These are phyloP conservation scores for Steccherinum ochraceum DNA, from an alignment of 768 basidiomycete genomes.

Conservation along the genomic window DNA sequence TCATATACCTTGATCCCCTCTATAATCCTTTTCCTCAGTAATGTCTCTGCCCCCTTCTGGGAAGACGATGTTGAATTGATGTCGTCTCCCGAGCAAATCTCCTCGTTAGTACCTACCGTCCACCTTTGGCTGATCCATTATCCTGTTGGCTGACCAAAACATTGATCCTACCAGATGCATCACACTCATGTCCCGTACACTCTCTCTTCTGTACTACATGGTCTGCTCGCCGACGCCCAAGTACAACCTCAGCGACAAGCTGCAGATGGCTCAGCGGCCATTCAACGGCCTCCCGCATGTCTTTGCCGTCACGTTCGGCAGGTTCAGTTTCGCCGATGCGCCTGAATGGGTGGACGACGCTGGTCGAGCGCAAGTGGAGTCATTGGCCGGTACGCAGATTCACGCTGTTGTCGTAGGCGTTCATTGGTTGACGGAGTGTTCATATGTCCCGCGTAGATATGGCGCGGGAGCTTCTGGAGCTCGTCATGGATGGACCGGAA, in stretches of 20 bases:
- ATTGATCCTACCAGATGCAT: no score
- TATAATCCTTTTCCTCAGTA: slow-evolving; percentile 47
- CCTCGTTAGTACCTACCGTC: background rate
- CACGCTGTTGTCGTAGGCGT: background rate
- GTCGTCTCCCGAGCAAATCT: slow-evolving; percentile 24
- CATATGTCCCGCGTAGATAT: slow-evolving; percentile 13
- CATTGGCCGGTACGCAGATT: slow-evolving; percentile 15
- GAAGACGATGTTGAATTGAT: slow-evolving; percentile 49
- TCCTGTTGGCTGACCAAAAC: no score
- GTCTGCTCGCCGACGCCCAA: slow-evolving; percentile 41
- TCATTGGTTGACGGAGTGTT: background rate
- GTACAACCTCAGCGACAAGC: slow-evolving; percentile 49
- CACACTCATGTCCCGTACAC: slow-evolving; percentile 45
- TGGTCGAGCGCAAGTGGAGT: slow-evolving; percentile 17
- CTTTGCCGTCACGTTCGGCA: slow-evolving; percentile 72
- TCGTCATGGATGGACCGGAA: slow-evolving; percentile 24
- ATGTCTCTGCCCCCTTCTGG: slow-evolving; percentile 55
- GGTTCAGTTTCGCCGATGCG: slow-evolving; percentile 56
- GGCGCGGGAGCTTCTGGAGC: slow-evolving; percentile 23
- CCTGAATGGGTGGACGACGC: slow-evolving; percentile 17
- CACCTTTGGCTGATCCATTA: no score
- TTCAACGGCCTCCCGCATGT: slow-evolving; percentile 62
- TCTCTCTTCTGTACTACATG: slow-evolving; percentile 59
- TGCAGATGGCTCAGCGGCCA: slow-evolving; percentile 47
- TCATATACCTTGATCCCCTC: slow-evolving; percentile 61